Base-by-base conservation (phyloP, 2,329 filamentous ascomycete species). In the Xylariomycetidae sp. region DNA sequence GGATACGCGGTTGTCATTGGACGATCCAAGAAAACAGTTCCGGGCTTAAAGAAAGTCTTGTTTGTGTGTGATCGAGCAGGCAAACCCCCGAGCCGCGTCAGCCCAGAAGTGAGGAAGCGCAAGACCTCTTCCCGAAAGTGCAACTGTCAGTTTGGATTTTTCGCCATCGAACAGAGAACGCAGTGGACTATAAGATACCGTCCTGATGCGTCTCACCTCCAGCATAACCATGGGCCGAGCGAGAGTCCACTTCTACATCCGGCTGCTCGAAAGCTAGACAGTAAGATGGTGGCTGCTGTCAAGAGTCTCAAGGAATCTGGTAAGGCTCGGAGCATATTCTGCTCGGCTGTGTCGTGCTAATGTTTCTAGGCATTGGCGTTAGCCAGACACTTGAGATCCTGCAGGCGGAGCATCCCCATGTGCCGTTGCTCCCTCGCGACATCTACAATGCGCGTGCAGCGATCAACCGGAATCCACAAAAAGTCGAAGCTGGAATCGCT, bases 1-100 rank as follows among this genome's bases (percentile, higher is more conserved):
- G 77, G 77, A 29, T 82, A 81, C 53, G 77, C 77, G 6, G 78
- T 81, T 32, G 77, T 82, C 39, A 82, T 82, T 52, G 77, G 77
- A 2, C 65, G 77, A 22, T 81, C 77, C 0, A 82, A 82, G 53
- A 81, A 81, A 60, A 79, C 75, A 2, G 76, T 81, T 2, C 73
- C 76, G 6, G 77, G 77, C 1, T 49, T 82, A 41, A 82, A 81
- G 51, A 82, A 82, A 55, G 77, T 82, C 10, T 63, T 82, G 9
- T 76, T 82, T 40, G 77, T 81, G 13, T 82, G 77, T 49, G 77
- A 82, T 48, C 68, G 76, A 35, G 76, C 76, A 4, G 77, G 77
- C 25, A 78, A 78, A 45, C 74, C 74, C 2, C 74, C 74, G 3
- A 73, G 65, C 34, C 68, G 74, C 5, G 75, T 78, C n/a, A 79